phyloP scores from a whole-genome alignment of 192 early-diverging fungal genomes.

The Geranomyces michiganensis region DNA sequence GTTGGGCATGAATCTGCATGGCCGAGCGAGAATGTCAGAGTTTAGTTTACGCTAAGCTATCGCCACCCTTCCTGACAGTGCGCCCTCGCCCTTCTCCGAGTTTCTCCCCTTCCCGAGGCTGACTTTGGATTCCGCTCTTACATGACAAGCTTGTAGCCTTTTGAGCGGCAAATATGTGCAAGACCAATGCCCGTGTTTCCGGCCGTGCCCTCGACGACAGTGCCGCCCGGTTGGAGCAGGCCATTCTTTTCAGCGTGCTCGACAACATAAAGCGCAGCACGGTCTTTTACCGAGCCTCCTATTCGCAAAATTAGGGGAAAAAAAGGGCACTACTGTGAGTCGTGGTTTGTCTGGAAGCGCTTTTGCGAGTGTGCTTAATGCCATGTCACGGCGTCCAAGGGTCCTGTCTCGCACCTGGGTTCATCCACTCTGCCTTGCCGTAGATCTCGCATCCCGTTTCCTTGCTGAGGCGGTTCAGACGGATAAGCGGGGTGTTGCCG shows the following conservation, averaged over 20 bases:
- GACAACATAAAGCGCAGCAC: conserved; percentile 91
- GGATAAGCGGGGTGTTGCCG: conserved; percentile 83
- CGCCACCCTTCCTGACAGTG: too few species aligned
- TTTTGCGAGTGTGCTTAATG: too few species aligned
- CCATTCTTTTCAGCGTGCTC: conserved; percentile 91
- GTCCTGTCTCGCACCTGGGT: conserved; percentile 70
- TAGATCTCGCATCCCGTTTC: conserved; percentile 76
- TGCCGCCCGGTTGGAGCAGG: conserved; percentile 81
- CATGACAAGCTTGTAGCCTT: conserved; percentile 94
- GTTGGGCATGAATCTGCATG: conserved; percentile 85
- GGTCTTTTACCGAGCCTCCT: conserved; percentile 94
- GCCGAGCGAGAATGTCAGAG: too few species aligned
- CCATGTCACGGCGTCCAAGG: too few species aligned
- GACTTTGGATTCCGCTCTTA: neutral
- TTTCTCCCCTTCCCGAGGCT: too few species aligned
- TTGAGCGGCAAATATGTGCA: conserved; percentile 90
- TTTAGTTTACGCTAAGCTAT: too few species aligned
- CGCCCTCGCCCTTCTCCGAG: too few species aligned
- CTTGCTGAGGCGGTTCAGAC: conserved; percentile 53
- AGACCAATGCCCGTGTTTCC: conserved; percentile 96
- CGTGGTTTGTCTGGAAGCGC: too few species aligned
- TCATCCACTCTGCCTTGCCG: conserved; percentile 97
- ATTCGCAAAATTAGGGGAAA: neutral
- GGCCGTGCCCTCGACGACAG: conserved; percentile 69
- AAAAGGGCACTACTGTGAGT: too few species aligned